Conservation (phyloP, 345 rosid genomes). For the Lenwebbia sp. region DNA sequence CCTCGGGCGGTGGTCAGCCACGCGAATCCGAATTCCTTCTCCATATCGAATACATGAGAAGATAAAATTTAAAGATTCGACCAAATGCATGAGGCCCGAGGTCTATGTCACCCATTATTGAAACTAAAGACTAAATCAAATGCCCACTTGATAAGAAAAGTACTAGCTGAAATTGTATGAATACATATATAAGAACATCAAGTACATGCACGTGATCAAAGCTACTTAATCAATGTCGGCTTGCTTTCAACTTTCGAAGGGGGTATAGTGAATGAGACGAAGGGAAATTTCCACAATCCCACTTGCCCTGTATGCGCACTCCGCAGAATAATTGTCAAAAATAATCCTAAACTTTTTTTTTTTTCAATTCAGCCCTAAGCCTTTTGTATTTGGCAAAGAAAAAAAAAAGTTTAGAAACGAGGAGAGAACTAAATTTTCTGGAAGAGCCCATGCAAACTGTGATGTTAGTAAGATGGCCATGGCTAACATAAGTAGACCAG, state of each 20-base stretch:
- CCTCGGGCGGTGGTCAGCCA: too few species aligned
- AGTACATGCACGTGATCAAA: background rate
- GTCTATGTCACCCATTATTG: background rate
- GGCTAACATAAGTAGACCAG: too few species aligned
- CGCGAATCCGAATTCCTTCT: too few species aligned
- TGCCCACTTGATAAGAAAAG: background rate
- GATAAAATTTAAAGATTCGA: background rate
- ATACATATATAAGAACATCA: background rate
- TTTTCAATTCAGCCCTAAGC: too few species aligned
- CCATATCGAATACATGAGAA: too few species aligned
- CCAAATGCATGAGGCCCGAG: background rate
- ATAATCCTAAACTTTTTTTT: too few species aligned
- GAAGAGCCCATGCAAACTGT: too few species aligned
- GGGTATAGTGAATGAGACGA: background rate
- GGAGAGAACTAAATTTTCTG: too few species aligned
- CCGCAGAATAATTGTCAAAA: background rate
- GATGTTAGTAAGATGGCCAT: too few species aligned
- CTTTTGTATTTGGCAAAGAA: too few species aligned
- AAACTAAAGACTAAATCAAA: background rate
- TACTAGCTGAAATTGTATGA: background rate
- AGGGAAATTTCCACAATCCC: background rate
- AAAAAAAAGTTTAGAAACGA: too few species aligned
- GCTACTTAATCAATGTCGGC: background rate
- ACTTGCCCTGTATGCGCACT: background rate
- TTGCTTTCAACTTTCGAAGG: background rate